Base-by-base conservation (phyloP, 2,329 filamentous ascomycete species). In the Talaromyces sp. region DNA sequence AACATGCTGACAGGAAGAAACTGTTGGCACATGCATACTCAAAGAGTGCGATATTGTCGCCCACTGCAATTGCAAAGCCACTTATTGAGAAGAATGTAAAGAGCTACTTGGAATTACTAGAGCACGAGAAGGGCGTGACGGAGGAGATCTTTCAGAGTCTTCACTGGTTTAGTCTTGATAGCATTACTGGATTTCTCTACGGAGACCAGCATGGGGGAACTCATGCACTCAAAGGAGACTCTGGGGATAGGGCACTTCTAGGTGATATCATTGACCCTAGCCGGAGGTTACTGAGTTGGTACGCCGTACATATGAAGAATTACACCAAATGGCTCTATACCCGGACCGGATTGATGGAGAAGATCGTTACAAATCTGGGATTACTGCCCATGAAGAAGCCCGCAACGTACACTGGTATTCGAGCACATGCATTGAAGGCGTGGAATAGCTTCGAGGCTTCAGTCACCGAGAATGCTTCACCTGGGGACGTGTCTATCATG, bases 161-260 rank as follows among this genome's bases (percentile, higher is more conserved):
- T 24, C 83, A 85, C 70, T 85, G 82, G 70, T 85, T 81, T 71
- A 81, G 81, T 11, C 74, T 86, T 13, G 83, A 86, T 70, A 79
- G 74, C 59, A 85, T 85, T 66, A 84, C 83, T 0, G 75, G 78
- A 4, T 84, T 85, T 58, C 70, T 85, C 0, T 85, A 84, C 64
- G 83, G 83, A 2, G 68, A 72, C 1, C 57, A 68, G 8, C 68
- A 75, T 65, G 83, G 82, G 3, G 78, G 74, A 2, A 85, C 83
- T 0, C 70, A 72, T 37, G 80, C 82, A 0, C 67, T 85, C 10
- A 67, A 68, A 14, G 82, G 82, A 0, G 71, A 73, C 24, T 56
- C 52, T 0, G 33, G 52, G 1, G 52, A 84, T 69, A 73, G 79
- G 11, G 71, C 68, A 1, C 73, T 85, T 13, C 72, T 85, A 7